Percentiles rank a stretch among this genome's conserved stretches.
phyloP scores from a whole-genome alignment of 2,329 filamentous ascomycete species.

The Alternaria panax region DNA sequence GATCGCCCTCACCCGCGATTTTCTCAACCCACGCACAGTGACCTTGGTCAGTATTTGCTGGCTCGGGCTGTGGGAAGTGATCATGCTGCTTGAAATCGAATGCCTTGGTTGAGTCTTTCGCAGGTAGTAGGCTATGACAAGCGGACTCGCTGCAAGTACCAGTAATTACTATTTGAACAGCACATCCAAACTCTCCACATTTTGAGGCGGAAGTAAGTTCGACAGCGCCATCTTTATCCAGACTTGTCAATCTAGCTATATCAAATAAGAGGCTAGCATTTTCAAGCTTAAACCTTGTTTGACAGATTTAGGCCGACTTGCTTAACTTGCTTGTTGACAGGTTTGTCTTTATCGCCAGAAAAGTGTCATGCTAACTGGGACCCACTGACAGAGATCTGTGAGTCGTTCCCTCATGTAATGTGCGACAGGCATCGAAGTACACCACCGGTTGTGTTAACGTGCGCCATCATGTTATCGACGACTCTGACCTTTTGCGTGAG shows the following conservation, averaged over 20 bases:
- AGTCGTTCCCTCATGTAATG: background rate
- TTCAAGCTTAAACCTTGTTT: too few species aligned
- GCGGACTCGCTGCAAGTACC: background rate
- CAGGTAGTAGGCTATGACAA: background rate
- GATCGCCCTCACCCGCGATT: constrained; percentile 20
- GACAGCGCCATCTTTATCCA: background rate
- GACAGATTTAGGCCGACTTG: too few species aligned
- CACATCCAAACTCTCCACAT: accelerated
- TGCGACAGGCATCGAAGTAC: background rate
- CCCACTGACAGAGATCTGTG: background rate
- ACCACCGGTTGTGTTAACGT: background rate
- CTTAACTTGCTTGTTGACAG: too few species aligned
- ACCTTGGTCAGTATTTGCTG: constrained; percentile 21
- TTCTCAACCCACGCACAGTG: constrained; percentile 31
- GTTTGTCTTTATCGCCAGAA: background rate
- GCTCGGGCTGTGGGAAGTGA: constrained; percentile 27
- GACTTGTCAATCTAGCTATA: too few species aligned
- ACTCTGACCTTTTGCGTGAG: background rate
- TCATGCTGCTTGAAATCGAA: constrained; percentile 22
- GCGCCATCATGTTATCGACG: background rate
- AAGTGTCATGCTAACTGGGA: background rate
- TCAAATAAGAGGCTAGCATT: too few species aligned
- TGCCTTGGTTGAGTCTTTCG: background rate
- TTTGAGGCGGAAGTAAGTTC: background rate
- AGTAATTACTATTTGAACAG: background rate